Evolutionary conservation across 257 asterid species (phyloP).

Genomic region (Mitragyna speciosa): DNA sequence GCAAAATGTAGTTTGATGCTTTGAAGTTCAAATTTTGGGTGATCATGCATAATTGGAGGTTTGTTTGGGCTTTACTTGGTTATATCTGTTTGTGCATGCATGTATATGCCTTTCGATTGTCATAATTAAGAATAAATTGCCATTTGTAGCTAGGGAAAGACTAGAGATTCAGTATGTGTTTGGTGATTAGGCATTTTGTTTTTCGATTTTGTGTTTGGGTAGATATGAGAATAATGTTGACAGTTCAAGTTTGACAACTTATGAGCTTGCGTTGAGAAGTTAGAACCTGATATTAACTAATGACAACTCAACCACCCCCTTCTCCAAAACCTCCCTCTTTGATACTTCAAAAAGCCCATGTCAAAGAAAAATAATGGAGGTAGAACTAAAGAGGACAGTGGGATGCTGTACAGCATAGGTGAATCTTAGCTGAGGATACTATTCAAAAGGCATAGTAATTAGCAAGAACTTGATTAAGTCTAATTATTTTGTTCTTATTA

Average conservation of each 20-base stretch:
- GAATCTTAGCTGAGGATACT: background rate
- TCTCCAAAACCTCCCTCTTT: background rate
- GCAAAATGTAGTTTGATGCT: background rate
- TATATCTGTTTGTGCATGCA: background rate
- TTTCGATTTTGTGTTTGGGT: background rate
- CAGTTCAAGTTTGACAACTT: slow-evolving; percentile 35
- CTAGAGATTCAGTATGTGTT: slow-evolving; percentile 17
- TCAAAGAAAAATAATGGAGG: background rate
- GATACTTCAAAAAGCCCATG: background rate
- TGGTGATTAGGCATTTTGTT: slow-evolving; percentile 1
- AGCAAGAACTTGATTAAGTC: background rate
- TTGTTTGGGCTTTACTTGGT: background rate
- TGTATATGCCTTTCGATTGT: background rate
- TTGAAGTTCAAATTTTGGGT: background rate
- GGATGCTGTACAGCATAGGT: background rate
- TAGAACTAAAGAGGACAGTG: background rate
- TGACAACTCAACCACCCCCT: background rate
- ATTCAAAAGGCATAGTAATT: background rate
- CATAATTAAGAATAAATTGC: background rate
- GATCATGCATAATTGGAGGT: background rate
- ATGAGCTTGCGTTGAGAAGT: background rate
- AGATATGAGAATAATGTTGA: background rate
- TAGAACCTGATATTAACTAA: background rate
- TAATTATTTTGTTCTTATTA: background rate
- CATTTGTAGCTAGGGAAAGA: background rate